Percentiles rank a stretch among this genome's conserved stretches.
phyloP scores from a whole-genome alignment of 2,329 filamentous ascomycete species.

The Lachnellula cervina region DNA sequence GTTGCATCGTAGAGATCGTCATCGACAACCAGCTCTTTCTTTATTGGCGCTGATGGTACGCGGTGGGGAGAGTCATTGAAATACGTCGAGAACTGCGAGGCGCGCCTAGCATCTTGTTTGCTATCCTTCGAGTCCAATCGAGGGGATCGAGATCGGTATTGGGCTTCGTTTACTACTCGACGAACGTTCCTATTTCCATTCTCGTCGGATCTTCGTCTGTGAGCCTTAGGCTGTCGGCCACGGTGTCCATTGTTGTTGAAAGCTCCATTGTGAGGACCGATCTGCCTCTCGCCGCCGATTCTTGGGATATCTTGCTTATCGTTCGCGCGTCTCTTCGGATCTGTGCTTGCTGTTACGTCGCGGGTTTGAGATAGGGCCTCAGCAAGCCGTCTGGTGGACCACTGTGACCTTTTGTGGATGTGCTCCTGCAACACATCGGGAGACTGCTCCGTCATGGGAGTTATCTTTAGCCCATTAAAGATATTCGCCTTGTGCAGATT shows the following conservation, averaged over 20 bases:
- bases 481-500: conserved; percentile 26
- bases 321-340: neutral
- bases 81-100: neutral
- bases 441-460: conserved; percentile 24
- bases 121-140: neutral
- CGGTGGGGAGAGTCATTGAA: neutral
- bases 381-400: neutral
- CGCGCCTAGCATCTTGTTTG: neutral
- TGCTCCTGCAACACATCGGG: conserved; percentile 11
- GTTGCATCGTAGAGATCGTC: conserved; percentile 25
- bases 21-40: conserved; percentile 8
- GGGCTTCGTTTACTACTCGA: neutral
- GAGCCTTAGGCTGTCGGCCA: too few species aligned
- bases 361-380: neutral
- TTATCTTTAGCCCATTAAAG: conserved; percentile 28
- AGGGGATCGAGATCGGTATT: neutral
- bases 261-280: neutral
- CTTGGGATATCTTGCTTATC: neutral
- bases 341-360: neutral
- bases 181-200: neutral
- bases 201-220: neutral
- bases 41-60: neutral
- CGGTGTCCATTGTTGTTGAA: neutral
- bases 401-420: neutral
- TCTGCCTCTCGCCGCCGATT: neutral